Evolutionary conservation across 768 basidiomycete species (phyloP), one percentile per base, ranked within the genome.

Genomic region (Cyclocybe aegerita): DNA sequence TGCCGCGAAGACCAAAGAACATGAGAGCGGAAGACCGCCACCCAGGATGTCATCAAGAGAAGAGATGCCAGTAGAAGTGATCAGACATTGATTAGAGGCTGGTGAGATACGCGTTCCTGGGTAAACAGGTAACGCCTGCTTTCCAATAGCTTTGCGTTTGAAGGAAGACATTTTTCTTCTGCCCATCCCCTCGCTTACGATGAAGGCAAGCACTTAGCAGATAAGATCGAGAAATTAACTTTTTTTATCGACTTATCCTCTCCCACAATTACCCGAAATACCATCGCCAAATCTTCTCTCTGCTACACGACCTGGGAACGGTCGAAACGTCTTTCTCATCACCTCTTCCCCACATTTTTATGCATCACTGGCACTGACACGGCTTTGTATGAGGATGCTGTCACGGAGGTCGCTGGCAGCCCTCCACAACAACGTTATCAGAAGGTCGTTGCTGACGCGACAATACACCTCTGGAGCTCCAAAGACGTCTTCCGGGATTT

Each of bases 1-100:
- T n/a, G 90, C 86, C 37, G 89, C 77, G 31, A 90, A 69, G 29
- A 87, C 74, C 45, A 91, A 69, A 10, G 80, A 80, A 53, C 87
- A 88, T 2, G 89, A 86, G 48, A 95, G 77, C 9, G 96, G 93
- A 33, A 97, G 67, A 12, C 94, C 93, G 29, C 93, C 94, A 48
- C 94, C 94, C 35, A 98, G 82, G 53, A 98, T 82, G 64, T 98
- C 97, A 67, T 99, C 97, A 15, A 99, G 76, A 9, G 94, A 93
- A 23, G 93, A 85, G 7, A 98, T 83, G 2, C 97, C 97, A 4
- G 91, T 91, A 1, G 95, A 95, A 6, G 80, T 83, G 52, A 87
- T 70, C 48, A 75, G 60, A 0, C 81, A 85, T 14, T 77, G 71
- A 34, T 75, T 65, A 4, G 85, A 82, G 30, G 77, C 75, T 5